A percentile compares a stretch with the other conserved stretches of the same genome.
Conservation (phyloP, 148 eudicot species). For the Vaccinium macrocarpon region DNA sequence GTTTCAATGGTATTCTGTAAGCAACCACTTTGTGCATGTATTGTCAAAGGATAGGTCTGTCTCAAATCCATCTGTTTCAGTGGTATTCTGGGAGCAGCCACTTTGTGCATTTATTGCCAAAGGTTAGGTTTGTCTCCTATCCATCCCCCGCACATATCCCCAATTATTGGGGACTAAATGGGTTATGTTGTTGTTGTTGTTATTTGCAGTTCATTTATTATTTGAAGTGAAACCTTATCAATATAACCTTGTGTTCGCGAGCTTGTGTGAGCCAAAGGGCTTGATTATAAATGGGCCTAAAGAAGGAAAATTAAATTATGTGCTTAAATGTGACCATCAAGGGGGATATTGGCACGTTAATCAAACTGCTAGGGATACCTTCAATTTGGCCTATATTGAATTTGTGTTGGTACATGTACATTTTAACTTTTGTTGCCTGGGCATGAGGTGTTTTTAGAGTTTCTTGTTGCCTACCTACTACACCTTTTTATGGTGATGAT, state of each 20-base stretch:
- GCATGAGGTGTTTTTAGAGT: not conserved
- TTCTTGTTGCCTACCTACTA: not conserved
- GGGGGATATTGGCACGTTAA: not conserved
- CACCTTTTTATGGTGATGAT: not conserved
- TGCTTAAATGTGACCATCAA: not conserved
- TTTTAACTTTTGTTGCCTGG: not conserved
- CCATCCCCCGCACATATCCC: no score
- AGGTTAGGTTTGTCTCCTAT: no score
- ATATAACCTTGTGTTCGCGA: not conserved
- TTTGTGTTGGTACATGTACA: not conserved
- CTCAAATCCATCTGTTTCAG: no score
- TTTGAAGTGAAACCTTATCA: not conserved
- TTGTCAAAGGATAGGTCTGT: no score
- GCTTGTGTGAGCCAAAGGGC: not conserved
- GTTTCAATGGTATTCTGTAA: no score
- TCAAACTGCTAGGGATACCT: not conserved
- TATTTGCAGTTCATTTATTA: not conserved
- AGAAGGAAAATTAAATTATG: not conserved
- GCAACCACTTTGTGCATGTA: no score
- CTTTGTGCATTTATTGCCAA: no score
- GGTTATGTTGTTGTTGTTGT: no score
- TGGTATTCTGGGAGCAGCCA: no score
- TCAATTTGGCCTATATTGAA: not conserved
- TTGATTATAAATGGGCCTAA: not conserved
- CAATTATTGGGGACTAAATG: no score